Evolutionary conservation across 352 stramenopile species (phyloP).

Genomic region (Phytophthora hibernalis): DNA sequence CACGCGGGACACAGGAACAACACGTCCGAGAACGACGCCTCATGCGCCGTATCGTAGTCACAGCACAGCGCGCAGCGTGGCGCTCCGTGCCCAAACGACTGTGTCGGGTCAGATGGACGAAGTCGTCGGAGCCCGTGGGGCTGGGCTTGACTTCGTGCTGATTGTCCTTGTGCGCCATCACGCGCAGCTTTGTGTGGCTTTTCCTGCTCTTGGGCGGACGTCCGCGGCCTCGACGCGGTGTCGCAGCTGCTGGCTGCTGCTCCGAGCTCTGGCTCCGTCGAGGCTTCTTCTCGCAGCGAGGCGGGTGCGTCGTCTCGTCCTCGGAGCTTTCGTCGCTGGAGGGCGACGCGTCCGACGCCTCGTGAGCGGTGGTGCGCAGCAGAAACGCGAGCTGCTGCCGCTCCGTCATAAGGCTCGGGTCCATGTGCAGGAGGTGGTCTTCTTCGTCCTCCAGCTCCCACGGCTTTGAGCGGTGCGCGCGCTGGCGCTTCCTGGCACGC

Average conservation of each 20-base stretch:
- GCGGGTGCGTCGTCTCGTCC: constrained; percentile 24
- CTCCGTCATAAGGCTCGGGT: constrained; percentile 83
- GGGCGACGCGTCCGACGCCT: constrained; percentile 41
- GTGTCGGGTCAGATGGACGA: constrained; percentile 43
- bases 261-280: constrained; percentile 19
- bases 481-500: constrained; percentile 27
- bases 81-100: constrained; percentile 33
- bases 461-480: constrained; percentile 13
- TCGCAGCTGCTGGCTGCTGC: background rate
- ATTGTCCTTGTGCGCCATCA: constrained; percentile 13
- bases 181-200: constrained; percentile 22
- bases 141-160: constrained; percentile 29
- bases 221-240: constrained; percentile 28
- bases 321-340: constrained; percentile 42
- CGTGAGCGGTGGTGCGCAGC: constrained; percentile 68
- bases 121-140: constrained; percentile 59
- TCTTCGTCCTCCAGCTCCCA: constrained; percentile 30
- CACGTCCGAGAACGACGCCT: constrained; percentile 51
- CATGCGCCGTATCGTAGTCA: constrained; percentile 42
- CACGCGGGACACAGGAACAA: constrained; percentile 75
- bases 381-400: constrained; percentile 83
- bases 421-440: constrained; percentile 37
- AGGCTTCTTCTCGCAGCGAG: constrained; percentile 23
- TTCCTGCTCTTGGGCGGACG: constrained; percentile 37
- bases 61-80: constrained; percentile 75